Evolutionary conservation across 2,329 filamentous ascomycete species (phyloP).

Genomic region (Karstenula rhodostoma): DNA sequence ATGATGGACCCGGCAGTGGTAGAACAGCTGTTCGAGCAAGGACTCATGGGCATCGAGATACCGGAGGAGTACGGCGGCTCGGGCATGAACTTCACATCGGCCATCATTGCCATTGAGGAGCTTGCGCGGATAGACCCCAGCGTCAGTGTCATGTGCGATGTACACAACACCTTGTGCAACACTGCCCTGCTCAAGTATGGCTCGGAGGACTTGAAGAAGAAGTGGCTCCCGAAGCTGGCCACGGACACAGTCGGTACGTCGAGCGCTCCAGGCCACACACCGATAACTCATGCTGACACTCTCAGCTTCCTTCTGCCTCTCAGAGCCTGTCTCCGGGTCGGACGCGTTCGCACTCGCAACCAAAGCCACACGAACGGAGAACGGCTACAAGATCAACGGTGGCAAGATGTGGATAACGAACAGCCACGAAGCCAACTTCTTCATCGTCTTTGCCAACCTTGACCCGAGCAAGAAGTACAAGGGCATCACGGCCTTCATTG

Average conservation of each 20-base stretch:
- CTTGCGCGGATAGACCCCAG: constrained; percentile 92
- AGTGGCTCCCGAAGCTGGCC: constrained; percentile 87
- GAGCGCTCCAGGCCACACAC: not conserved
- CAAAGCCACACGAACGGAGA: constrained; percentile 81
- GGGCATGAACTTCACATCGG: constrained; percentile 98
- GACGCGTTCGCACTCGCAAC: constrained; percentile 96
- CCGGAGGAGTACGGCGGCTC: constrained; percentile 96
- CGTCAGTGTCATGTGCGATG: constrained; percentile 93
- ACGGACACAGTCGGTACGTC: constrained; percentile 78
- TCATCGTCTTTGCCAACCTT: constrained; percentile 97
- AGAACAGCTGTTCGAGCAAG: constrained; percentile 95
- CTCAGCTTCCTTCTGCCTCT: constrained; percentile 83
- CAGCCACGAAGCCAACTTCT: constrained; percentile 90
- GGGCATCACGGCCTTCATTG: constrained; percentile 94
- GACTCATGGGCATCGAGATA: constrained; percentile 96
- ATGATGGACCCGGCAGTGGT: constrained; percentile 87
- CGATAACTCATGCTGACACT: constrained; percentile 5
- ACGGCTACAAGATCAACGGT: constrained; percentile 86
- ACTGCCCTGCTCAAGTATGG: constrained; percentile 89
- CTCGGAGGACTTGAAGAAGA: constrained; percentile 77
- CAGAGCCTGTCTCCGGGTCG: constrained; percentile 89
- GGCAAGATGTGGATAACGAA: constrained; percentile 99
- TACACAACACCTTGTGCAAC: constrained; percentile 98
- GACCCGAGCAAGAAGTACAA: constrained; percentile 93
- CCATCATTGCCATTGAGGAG: constrained; percentile 97